Base-by-base conservation (phyloP, 805 yeast genomes). In the Wickerhamomyces tratensis region DNA sequence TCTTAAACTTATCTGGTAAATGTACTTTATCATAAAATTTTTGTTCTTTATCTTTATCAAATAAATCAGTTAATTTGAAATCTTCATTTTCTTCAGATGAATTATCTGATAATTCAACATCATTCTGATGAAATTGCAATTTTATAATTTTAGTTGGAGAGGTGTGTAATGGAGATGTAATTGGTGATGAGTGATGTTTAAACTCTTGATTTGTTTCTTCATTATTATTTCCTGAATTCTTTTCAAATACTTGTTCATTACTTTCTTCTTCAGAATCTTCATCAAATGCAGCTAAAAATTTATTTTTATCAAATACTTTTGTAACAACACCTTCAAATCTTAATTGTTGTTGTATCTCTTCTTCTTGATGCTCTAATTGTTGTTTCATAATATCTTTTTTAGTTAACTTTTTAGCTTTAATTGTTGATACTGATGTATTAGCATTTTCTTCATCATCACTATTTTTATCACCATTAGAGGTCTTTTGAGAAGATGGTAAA, bases 221-320 rank as follows among this genome's bases (percentile, higher is more conserved):
- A 20, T 20, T 20, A 29, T 29, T 29, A 9, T 9, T 29, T 29
- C 8, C 8, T 29, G 31, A 29, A 11, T 29, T 29, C 11, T 29
- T 29, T 29, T 11, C 31, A 29, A 29, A 15, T 39, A 35, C 20
- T 34, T 20, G 20, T 20, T 20, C 40, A 9, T 41, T 45, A n/a
- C 12, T 7, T n/a, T 34, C 40, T 11, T 39, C 44, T 33, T 38
- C 40, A n/a, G 36, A 27, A 5, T 35, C 15, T n/a, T 41, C 33
- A 6, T 54, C 50, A 38, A 56, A 56, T 0, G 57, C 58, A 26
- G 52, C 50, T 20, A 56, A 43, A 25, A 56, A 36, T 5, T 49
- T 45, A 2, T 43, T 39, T 27, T 48, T 53, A 30, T 38, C 46
- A 35, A 56, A 56, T 7, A 33, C 43, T 38, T 53, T 56, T 5